Conservation (phyloP, 208 protist genomes). For the Phytomonas sp. region DNA sequence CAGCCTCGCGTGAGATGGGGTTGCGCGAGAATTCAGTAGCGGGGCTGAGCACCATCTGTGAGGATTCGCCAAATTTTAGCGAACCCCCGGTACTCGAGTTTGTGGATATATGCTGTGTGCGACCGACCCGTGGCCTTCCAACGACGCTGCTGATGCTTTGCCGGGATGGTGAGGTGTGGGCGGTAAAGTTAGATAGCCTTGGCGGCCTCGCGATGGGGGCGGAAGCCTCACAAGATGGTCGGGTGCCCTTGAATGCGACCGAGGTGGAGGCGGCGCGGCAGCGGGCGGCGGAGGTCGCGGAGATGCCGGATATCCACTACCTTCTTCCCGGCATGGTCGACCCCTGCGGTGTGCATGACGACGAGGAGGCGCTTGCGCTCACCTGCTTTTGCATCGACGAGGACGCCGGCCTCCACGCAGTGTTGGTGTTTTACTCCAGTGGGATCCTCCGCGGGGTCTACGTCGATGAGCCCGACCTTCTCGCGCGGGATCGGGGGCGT, state of each 20-base stretch:
- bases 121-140: conserved; percentile 43
- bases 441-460: conserved; percentile 39
- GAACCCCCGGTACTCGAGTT: conserved; percentile 16
- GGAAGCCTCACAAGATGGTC: conserved; percentile 19
- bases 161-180: conserved; percentile 66
- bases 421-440: conserved; percentile 40
- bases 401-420: conserved; percentile 56
- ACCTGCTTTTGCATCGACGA: conserved; percentile 39
- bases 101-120: conserved; percentile 44
- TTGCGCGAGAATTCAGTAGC: not conserved
- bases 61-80: not conserved
- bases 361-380: conserved; percentile 47
- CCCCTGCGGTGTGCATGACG: not conserved
- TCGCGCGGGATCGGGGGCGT: conserved; percentile 36
- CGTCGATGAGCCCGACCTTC: conserved; percentile 58
- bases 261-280: conserved; percentile 11
- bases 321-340: conserved; percentile 8
- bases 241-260: conserved; percentile 5
- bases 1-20: not conserved
- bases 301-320: conserved; percentile 15
- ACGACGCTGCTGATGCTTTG: conserved; percentile 48
- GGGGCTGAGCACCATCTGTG: not conserved
- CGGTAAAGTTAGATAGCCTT: conserved; percentile 30
- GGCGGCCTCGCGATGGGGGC: conserved; percentile 19
- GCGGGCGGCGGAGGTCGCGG: conserved; percentile 8